A percentile compares a stretch with the other conserved stretches of the same genome.
phyloP scores from a whole-genome alignment of 768 basidiomycete genomes.

The Leccinum incarnatum region DNA sequence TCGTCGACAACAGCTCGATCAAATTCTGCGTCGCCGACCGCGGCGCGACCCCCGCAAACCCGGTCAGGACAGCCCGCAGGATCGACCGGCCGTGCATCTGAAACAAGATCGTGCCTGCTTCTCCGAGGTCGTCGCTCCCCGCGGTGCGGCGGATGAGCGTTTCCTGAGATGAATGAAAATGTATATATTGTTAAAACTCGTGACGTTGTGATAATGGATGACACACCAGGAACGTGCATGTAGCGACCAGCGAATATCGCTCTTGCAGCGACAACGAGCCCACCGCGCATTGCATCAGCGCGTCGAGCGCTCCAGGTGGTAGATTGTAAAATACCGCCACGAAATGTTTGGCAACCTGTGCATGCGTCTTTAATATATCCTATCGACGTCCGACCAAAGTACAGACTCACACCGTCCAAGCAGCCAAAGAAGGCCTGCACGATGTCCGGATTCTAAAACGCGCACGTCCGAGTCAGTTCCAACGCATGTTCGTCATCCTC shows the following conservation, averaged over 20 bases:
- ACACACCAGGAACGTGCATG: conserved; percentile 79
- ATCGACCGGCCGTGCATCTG: conserved; percentile 59
- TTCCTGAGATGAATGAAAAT: conserved; percentile 39
- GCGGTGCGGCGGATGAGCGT: conserved; percentile 66
- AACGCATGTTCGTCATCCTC: not conserved
- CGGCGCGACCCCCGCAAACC: conserved; percentile 83
- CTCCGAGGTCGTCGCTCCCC: conserved; percentile 56
- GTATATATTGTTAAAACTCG: not conserved
- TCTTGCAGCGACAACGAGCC: conserved; percentile 72
- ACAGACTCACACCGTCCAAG: conserved; percentile 62
- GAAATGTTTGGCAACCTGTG: conserved; percentile 55
- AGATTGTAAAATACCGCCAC: conserved; percentile 44
- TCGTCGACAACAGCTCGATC: conserved; percentile 71
- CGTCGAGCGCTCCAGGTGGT: conserved; percentile 50
- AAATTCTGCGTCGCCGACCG: conserved; percentile 80
- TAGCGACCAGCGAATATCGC: conserved; percentile 79
- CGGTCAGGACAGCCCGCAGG: conserved; percentile 70
- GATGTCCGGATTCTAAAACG: conserved; percentile 79
- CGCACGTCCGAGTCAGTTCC: conserved; percentile 6
- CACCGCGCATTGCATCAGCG: conserved; percentile 67
- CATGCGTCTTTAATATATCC: not conserved
- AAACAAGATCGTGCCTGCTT: conserved; percentile 52
- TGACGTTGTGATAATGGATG: not conserved
- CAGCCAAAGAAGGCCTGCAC: conserved; percentile 87
- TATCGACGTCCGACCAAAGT: not conserved